Conservation (phyloP, 2,329 filamentous ascomycete species). For the Aurifilum marmelostoma region DNA sequence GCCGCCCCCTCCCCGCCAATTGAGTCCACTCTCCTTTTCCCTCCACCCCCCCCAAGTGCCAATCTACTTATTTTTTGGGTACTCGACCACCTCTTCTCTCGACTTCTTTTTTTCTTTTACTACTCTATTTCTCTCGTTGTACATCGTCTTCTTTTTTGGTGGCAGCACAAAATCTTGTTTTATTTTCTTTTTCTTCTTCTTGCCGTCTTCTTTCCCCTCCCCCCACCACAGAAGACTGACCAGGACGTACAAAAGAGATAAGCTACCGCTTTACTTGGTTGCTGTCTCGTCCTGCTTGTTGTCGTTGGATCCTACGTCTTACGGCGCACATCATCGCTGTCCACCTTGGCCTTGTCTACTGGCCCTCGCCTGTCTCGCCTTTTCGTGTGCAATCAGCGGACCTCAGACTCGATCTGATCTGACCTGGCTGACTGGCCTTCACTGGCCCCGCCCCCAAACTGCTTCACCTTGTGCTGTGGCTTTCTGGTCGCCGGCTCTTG, state of each 20-base stretch:
- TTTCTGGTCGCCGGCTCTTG: background rate
- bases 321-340: slow-evolving; percentile 6
- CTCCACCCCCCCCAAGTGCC: slow-evolving; percentile 2
- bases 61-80: slow-evolving; percentile 11
- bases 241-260: background rate
- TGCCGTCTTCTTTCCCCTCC: background rate
- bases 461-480: background rate
- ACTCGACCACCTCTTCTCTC: background rate
- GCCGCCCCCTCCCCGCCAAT: slow-evolving; percentile 3
- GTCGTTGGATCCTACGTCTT: slow-evolving; percentile 4
- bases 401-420: background rate
- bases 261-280: background rate
- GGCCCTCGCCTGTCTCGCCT: slow-evolving; percentile 10
- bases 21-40: slow-evolving; percentile 1
- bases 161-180: too few relatives aligned
- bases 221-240: background rate
- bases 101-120: background rate
- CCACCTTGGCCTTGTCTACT: slow-evolving; percentile 10
- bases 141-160: background rate
- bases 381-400: slow-evolving; percentile 6
- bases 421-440: slow-evolving; percentile 7
- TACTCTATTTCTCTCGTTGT: slow-evolving; percentile 7
- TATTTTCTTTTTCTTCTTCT: too few relatives aligned
- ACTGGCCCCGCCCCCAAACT: slow-evolving; percentile 1
- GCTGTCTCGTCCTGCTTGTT: background rate